Conservation (phyloP, 345 rosid species). For the Toxicodendron radicans region DNA sequence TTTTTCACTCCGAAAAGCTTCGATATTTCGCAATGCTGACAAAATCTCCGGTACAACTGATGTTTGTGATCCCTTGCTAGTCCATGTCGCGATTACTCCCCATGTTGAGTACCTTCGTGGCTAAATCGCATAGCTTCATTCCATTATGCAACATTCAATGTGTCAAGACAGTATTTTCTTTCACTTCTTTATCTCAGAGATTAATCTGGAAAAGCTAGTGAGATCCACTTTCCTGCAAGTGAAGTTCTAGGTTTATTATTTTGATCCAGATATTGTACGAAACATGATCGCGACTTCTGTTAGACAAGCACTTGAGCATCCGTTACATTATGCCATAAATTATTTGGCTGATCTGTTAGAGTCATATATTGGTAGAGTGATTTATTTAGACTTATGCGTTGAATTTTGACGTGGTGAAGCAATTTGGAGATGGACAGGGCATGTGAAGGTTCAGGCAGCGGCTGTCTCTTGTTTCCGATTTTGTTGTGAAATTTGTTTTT, state of each 20-base stretch:
- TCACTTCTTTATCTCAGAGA: conserved; percentile 84
- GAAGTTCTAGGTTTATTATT: conserved; percentile 81
- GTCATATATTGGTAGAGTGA: conserved; percentile 82
- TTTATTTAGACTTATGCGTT: conserved; percentile 58
- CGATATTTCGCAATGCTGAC: conserved; percentile 73
- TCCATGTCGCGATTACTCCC: conserved; percentile 90
- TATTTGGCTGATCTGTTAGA: conserved; percentile 82
- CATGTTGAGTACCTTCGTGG: conserved; percentile 90
- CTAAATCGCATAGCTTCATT: conserved; percentile 91
- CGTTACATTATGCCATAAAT: conserved; percentile 88
- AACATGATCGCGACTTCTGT: conserved; percentile 77
- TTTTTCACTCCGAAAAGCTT: conserved; percentile 60
- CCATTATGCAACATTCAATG: conserved; percentile 67
- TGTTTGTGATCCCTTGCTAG: conserved; percentile 74
- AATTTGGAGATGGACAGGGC: too few species aligned
- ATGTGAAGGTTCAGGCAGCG: too few species aligned
- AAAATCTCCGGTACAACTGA: conserved; percentile 26
- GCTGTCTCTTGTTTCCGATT: too few species aligned
- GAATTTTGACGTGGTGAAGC: too few species aligned
- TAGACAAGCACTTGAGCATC: conserved; percentile 91
- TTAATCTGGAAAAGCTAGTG: conserved; percentile 61
- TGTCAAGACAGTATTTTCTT: conserved; percentile 89
- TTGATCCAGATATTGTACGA: conserved; percentile 78
- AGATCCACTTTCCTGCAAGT: conserved; percentile 77
- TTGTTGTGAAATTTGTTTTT: too few species aligned